Conservation (phyloP, 768 basidiomycete genomes). For the Kwoniella sp. region DNA sequence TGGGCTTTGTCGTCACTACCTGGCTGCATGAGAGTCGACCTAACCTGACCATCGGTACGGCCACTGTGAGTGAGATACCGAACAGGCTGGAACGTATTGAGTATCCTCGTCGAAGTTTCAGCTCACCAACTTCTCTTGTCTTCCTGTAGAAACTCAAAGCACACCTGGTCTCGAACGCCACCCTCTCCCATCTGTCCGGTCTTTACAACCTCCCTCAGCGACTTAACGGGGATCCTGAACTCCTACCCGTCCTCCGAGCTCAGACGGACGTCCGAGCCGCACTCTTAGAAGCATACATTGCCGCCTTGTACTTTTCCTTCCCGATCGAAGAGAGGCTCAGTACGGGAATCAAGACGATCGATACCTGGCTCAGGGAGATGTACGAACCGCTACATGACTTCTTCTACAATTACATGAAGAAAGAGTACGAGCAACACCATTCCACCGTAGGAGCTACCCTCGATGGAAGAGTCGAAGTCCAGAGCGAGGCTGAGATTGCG, state of each 20-base stretch:
- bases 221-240: slow-evolving; percentile 35
- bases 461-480: slow-evolving; percentile 24
- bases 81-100: no score
- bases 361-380: slow-evolving; percentile 50
- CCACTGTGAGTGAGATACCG: slow-evolving; percentile 33
- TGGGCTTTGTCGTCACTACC: slow-evolving; percentile 51
- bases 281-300: slow-evolving; percentile 51
- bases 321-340: slow-evolving; percentile 25
- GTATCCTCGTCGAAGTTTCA: no score
- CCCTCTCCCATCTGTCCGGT: slow-evolving; percentile 48
- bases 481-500: slow-evolving; percentile 35
- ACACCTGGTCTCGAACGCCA: slow-evolving; percentile 50
- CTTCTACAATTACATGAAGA: slow-evolving; percentile 48
- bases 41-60: slow-evolving; percentile 45
- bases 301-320: slow-evolving; percentile 47
- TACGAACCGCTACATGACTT: slow-evolving; percentile 50
- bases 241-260: slow-evolving; percentile 29
- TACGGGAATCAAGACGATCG: slow-evolving; percentile 34
- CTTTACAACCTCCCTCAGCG: slow-evolving; percentile 48
- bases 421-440: slow-evolving; percentile 44
- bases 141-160: slow-evolving; percentile 56
- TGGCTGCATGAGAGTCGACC: slow-evolving; percentile 51
- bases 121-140: no score
- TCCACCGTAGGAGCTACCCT: slow-evolving; percentile 25
- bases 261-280: slow-evolving; percentile 49